Evolutionary conservation across 331 rosid genomes (phyloP), one percentile per base, ranked within the genome.

Genomic region (Pyracantha coccinea): DNA sequence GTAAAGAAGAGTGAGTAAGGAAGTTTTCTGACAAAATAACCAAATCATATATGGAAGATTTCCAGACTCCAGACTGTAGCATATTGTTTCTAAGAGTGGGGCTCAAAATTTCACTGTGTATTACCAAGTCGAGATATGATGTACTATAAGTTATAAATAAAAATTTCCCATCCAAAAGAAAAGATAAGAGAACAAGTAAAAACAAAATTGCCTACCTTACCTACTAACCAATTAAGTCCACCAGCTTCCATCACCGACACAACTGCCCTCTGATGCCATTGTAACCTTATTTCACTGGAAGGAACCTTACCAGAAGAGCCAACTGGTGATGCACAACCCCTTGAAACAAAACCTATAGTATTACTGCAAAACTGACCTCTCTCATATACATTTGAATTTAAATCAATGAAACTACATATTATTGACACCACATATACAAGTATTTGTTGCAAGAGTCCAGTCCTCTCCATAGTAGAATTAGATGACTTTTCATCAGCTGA

Each of bases 211-310:
- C 99, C 86, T 88, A 92, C 99, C 99, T 94, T 94, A 94, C 99
- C 99, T 94, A 94, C 97, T 91, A 94, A 94, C 99, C 99, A 94
- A 85, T 94, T 94, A 77, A 90, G 90, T 66, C 97, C 97, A 75
- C 99, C 99, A 80, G 99, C 95, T 87, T 94, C 97, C 97, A 94
- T 94, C 93, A 94, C 85, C 27, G 91, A 94, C 80, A 90, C 86
- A 86, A 90, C 85, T 69, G 99, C 97, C 85, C 81, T 90, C 89
- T 92, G 96, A 57, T 85, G 99, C 99, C 99, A 94, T 70, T 66
- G 81, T 72, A 88, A 73, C 78, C 88, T 82, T 79, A 83, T 87
- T 82, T 92, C 97, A 75, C 80, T 57, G 74, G 89, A 82, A 65
- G 90, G 85, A 77, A 76, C 84, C 80, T 84, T 86, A 71, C 85